A percentile compares a stretch with the other conserved stretches of the same genome.
These are phyloP conservation scores for Geotrichum candidum DNA, from an alignment of 1,139 yeast species.

Conservation along the genomic window DNA sequence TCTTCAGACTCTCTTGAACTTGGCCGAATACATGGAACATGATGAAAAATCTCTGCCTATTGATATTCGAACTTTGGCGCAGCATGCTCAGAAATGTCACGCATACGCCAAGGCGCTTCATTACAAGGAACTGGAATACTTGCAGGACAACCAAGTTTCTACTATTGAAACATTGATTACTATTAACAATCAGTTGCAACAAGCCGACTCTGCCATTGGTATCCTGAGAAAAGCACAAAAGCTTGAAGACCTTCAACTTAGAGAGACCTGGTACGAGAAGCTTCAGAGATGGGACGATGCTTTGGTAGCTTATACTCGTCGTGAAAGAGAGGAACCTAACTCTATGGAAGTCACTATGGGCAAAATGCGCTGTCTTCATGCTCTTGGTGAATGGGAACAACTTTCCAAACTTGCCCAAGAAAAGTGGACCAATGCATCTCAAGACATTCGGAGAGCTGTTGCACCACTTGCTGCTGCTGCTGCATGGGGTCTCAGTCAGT, in stretches of 20 bases:
- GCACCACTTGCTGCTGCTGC: slow-evolving; percentile 99
- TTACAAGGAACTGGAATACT: slow-evolving; percentile 89
- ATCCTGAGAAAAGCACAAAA: slow-evolving; percentile 92
- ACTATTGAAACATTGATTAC: slow-evolving; percentile 89
- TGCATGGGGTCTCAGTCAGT: slow-evolving; percentile 96
- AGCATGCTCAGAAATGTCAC: slow-evolving; percentile 91
- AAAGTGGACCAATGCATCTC: slow-evolving; percentile 71
- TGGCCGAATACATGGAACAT: slow-evolving; percentile 97
- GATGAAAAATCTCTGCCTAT: slow-evolving; percentile 93
- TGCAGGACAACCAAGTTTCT: slow-evolving; percentile 86
- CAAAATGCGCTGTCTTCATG: slow-evolving; percentile 95
- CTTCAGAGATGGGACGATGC: slow-evolving; percentile 99
- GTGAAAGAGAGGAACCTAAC: slow-evolving; percentile 42
- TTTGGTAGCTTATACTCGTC: slow-evolving; percentile 72
- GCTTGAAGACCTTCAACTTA: slow-evolving; percentile 84
- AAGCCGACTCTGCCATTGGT: slow-evolving; percentile 97
- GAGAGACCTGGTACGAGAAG: slow-evolving; percentile 97
- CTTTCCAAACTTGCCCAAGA: slow-evolving; percentile 78
- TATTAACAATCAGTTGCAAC: slow-evolving; percentile 90
- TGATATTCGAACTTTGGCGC: slow-evolving; percentile 80
- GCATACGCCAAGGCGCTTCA: slow-evolving; percentile 97
- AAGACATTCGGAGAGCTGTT: slow-evolving; percentile 73
- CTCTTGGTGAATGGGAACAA: slow-evolving; percentile 97
- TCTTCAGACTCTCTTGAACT: slow-evolving; percentile 76
- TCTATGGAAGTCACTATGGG: slow-evolving; percentile 83